Base-by-base conservation (phyloP, 1,139 yeast species). In the Debaryomyces subglobosus region DNA sequence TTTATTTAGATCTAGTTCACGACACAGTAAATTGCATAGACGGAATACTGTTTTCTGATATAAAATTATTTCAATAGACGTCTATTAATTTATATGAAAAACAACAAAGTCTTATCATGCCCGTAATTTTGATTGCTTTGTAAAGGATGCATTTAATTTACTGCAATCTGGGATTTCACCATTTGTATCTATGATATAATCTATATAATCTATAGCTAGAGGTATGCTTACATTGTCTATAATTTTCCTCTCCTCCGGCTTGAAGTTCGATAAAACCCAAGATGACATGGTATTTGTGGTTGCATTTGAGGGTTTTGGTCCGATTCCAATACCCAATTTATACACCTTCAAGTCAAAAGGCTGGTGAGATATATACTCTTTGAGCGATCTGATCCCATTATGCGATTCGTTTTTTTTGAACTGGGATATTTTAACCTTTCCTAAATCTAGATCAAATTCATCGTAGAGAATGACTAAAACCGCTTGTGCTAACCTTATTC, bases 281-380 rank as follows among this genome's bases (percentile, higher is more conserved):
- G 61, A 48, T 3, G 71, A 69, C 73, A 75, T 73, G 3, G 67
- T 62, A 45, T 65, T 74, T 39, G 58, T 61, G 13, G 67, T 55
- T 0, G 77, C 71, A 50, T 57, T 64, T 5, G 51, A 48, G 0
- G 79, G 80, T 52, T 75, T 75, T 3, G 80, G 80, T 0, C 80
- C 80, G 25, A 75, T 72, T 0, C 79, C 79, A 5, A 75, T 56
- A 0, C 77, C 78, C 25, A 75, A 56, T 52, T 72, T 73, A 48
- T 52, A 66, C 3, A 64, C 60, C 20, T 50, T 49, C 8, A 45
- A 49, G 38, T 42, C 39, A 3, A 39, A 32, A 30, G 47, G 40
- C 6, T 46, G 52, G 18, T 42, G 46, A 12, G 45, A 39, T 20
- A 54, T 15, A 36, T 42, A 49, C 12, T 49, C 51, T 39, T 58